Conservation (phyloP, 345 rosid species). For the Kandelia obovata region DNA sequence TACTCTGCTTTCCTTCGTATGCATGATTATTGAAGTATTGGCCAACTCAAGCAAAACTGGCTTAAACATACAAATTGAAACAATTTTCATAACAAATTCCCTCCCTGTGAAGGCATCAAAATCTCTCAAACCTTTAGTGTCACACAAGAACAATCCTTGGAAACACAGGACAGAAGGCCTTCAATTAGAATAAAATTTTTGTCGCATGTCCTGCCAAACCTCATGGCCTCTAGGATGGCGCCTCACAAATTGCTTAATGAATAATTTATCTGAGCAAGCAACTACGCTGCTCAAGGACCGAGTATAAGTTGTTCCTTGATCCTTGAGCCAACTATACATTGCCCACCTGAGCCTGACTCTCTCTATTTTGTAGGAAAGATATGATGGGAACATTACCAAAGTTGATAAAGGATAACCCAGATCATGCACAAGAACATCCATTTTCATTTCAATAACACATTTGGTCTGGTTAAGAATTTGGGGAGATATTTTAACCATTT, state of each 20-base stretch:
- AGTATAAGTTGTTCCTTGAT: slow-evolving; percentile 35
- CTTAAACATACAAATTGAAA: no score
- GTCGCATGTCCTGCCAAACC: slow-evolving; percentile 56
- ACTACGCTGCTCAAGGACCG: slow-evolving; percentile 48
- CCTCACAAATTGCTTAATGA: slow-evolving; percentile 38
- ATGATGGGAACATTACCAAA: slow-evolving; percentile 50
- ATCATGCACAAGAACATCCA: slow-evolving; percentile 42
- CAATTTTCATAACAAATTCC: no score
- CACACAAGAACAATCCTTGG: not conserved
- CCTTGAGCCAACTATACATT: slow-evolving; percentile 71
- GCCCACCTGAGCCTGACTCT: slow-evolving; percentile 53
- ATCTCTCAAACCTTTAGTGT: not conserved
- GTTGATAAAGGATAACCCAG: slow-evolving; percentile 54
- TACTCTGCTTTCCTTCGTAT: not conserved
- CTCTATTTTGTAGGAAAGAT: slow-evolving; percentile 39
- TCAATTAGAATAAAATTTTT: slow-evolving; percentile 23
- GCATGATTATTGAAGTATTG: not conserved
- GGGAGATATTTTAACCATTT: slow-evolving; percentile 59
- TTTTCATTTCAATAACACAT: slow-evolving; percentile 48
- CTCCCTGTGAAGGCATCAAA: no score
- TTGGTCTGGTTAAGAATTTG: slow-evolving; percentile 54
- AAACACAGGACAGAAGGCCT: not conserved
- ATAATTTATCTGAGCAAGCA: slow-evolving; percentile 36
- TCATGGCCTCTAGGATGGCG: slow-evolving; percentile 56
- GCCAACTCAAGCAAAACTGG: no score